phyloP scores from a whole-genome alignment of 257 asterid species.

The Handroanthus guayacan region DNA sequence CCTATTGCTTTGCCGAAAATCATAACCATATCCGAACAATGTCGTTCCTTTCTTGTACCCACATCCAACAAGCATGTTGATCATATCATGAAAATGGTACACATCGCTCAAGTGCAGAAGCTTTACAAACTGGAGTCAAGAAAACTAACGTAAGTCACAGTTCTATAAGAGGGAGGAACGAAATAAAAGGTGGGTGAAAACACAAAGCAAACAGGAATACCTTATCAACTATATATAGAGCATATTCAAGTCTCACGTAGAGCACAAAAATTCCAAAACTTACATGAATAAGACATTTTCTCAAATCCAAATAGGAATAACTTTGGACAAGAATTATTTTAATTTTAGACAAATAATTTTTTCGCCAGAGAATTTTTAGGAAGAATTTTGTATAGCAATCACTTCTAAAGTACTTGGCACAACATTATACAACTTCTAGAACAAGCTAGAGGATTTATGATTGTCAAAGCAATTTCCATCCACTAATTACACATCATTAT shows the following conservation, averaged over 20 bases:
- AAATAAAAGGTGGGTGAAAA: background rate
- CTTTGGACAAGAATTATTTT: too few species aligned
- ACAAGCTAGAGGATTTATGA: too few species aligned
- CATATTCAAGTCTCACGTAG: background rate
- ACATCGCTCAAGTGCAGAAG: constrained; percentile 59
- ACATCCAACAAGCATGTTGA: constrained; percentile 92
- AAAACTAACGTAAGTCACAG: constrained; percentile 32
- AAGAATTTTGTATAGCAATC: too few species aligned
- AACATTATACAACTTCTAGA: too few species aligned
- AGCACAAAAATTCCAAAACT: background rate
- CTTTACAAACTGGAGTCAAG: constrained; percentile 71
- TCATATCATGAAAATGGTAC: constrained; percentile 94
- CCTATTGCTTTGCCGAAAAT: constrained; percentile 97
- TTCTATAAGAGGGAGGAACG: background rate
- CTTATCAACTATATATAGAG: constrained; percentile 9
- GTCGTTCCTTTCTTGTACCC: constrained; percentile 91
- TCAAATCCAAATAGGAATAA: background rate
- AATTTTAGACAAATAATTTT: too few species aligned
- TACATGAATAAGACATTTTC: background rate
- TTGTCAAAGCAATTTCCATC: too few species aligned
- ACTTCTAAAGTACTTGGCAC: too few species aligned
- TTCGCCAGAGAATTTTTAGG: too few species aligned
- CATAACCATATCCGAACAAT: constrained; percentile 89
- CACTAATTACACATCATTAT: too few species aligned
- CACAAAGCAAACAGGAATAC: background rate